These are phyloP conservation scores for Penicillium mononematosum DNA, from an alignment of 495 filamentous ascomycete species.

Conservation along the genomic window DNA sequence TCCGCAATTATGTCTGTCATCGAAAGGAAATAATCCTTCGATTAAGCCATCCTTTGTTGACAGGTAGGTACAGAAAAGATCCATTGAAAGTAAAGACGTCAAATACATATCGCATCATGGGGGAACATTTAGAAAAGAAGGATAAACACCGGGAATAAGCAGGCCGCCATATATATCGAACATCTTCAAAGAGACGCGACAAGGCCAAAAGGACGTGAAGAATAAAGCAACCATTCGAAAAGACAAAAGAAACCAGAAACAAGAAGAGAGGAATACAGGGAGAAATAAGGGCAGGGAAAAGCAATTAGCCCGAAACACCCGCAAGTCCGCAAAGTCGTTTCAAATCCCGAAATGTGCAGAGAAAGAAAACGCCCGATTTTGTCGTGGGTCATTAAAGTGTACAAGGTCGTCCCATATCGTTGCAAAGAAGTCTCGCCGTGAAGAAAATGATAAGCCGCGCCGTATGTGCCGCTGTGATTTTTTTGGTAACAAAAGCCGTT, in stretches of 20 bases:
- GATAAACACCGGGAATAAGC: conserved; percentile 11
- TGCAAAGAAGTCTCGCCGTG: conserved; percentile 21
- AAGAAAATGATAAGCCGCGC: conserved; percentile 16
- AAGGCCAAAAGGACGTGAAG: not conserved
- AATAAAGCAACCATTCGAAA: not conserved
- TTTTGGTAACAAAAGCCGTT: conserved; percentile 3
- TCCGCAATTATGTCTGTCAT: not conserved
- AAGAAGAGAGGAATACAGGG: conserved; percentile 11
- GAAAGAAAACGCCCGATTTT: conserved; percentile 21
- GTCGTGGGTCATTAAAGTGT: conserved; percentile 29
- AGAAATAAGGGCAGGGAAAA: conserved; percentile 10
- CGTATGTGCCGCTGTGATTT: conserved; percentile 17
- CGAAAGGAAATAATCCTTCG: conserved; percentile 1
- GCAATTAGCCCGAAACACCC: conserved; percentile 15
- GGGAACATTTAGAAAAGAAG: conserved; percentile 9
- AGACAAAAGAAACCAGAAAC: not conserved
- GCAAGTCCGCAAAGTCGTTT: conserved; percentile 11
- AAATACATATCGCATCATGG: conserved; percentile 26
- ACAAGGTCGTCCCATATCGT: conserved; percentile 29
- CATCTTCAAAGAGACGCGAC: not conserved
- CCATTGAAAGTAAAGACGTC: conserved; percentile 19
- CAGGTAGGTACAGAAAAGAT: conserved; percentile 18
- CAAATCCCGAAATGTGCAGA: conserved; percentile 21
- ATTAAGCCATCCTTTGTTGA: conserved; percentile 4
- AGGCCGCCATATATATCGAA: not conserved